phyloP scores from a whole-genome alignment of 768 basidiomycete genomes.

The Agrocybe chaxingu region DNA sequence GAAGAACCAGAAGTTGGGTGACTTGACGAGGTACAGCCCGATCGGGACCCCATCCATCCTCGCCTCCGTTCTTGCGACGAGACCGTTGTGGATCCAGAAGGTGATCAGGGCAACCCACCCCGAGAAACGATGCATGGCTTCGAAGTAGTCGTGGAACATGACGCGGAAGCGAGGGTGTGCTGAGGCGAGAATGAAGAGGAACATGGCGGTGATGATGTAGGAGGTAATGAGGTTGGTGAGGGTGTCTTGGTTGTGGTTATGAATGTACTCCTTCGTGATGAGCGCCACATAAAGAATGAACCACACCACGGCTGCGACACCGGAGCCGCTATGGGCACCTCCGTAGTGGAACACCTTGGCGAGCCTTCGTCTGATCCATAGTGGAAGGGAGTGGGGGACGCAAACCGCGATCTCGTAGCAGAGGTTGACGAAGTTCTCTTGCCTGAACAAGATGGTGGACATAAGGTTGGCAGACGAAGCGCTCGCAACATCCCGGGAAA shows the following conservation, averaged over 20 bases:
- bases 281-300: conserved; percentile 45
- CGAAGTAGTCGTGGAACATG: conserved; percentile 50
- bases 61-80: conserved; percentile 31
- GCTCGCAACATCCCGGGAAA: conserved; percentile 35
- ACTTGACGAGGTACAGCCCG: conserved; percentile 38
- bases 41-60: conserved; percentile 29
- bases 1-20: conserved; percentile 48
- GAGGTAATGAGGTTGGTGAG: conserved; percentile 32
- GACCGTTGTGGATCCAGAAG: conserved; percentile 44
- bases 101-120: conserved; percentile 50
- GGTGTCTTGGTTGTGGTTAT: conserved; percentile 20
- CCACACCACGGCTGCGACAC: conserved; percentile 51
- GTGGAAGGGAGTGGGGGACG: conserved; percentile 33
- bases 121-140: conserved; percentile 50
- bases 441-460: conserved; percentile 38
- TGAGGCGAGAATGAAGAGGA: conserved; percentile 42
- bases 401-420: conserved; percentile 44
- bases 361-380: conserved; percentile 40
- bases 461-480: conserved; percentile 42
- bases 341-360: conserved; percentile 55
- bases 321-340: conserved; percentile 53
- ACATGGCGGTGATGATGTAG: conserved; percentile 43
- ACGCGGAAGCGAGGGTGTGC: conserved; percentile 47
- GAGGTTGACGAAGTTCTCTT: conserved; percentile 53
- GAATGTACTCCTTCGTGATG: conserved; percentile 33